Percentiles rank a stretch among this genome's conserved stretches.
phyloP scores from a whole-genome alignment of 768 basidiomycete species.

The Termitomyces eurrhizus region DNA sequence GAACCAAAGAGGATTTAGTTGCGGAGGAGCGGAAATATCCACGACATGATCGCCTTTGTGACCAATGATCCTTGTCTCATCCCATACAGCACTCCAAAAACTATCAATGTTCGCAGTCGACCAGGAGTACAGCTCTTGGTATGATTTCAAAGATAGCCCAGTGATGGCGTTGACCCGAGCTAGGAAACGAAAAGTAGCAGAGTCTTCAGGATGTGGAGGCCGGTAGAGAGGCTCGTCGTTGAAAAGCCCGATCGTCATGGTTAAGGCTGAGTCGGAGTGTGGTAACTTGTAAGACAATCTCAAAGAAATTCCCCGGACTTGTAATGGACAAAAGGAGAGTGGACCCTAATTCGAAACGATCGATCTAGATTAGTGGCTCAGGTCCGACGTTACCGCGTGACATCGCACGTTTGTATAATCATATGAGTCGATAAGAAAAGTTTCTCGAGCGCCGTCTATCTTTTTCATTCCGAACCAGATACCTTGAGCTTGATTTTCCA shows the following conservation, averaged over 20 bases:
- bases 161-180: conserved; percentile 45
- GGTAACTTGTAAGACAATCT: neutral
- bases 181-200: conserved; percentile 49
- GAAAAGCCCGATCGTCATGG: conserved; percentile 9
- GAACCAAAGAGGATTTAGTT: conserved; percentile 67
- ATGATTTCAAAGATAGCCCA: conserved; percentile 42
- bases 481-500: conserved; percentile 3
- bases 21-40: conserved; percentile 47
- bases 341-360: neutral
- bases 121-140: conserved; percentile 67
- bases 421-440: conserved; percentile 14
- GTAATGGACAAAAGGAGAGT: conserved; percentile 5
- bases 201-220: conserved; percentile 36
- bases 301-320: neutral
- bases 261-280: neutral
- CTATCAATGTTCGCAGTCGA: conserved; percentile 52
- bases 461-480: conserved; percentile 7
- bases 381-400: conserved; percentile 14
- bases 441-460: conserved; percentile 3
- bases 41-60: conserved; percentile 59
- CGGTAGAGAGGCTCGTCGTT: conserved; percentile 35
- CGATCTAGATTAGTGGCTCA: conserved; percentile 4
- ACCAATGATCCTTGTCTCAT: conserved; percentile 57
- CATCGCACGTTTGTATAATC: conserved; percentile 24
- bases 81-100: conserved; percentile 80